Percentiles rank a stretch among this genome's conserved stretches.
These are phyloP conservation scores for Aphanomyces invadans DNA, from an alignment of 352 stramenopile genomes.

Conservation along the genomic window DNA sequence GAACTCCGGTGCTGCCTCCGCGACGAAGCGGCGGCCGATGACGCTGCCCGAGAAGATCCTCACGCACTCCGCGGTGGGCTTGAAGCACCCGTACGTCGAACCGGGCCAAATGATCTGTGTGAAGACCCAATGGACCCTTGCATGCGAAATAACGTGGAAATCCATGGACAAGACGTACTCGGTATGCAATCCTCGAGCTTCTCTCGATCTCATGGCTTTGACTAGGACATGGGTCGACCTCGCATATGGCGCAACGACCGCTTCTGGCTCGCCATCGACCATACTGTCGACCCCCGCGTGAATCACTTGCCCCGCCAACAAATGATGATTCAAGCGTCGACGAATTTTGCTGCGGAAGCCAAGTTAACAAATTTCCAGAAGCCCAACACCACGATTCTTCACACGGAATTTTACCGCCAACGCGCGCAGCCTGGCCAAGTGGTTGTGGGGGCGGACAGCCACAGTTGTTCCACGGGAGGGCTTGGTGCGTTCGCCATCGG, in stretches of 20 bases:
- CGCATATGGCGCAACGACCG: constrained; percentile 79
- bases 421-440: constrained; percentile 77
- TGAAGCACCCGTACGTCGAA: constrained; percentile 50
- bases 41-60: constrained; percentile 81
- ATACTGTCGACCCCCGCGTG: constrained; percentile 76
- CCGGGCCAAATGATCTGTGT: constrained; percentile 78
- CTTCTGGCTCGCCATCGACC: constrained; percentile 82
- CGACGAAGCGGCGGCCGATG: constrained; percentile 37
- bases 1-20: too few species aligned
- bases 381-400: constrained; percentile 78
- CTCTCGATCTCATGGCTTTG: not conserved
- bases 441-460: constrained; percentile 71
- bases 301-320: constrained; percentile 75
- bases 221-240: constrained; percentile 72
- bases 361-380: constrained; percentile 76
- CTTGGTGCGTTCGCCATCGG: constrained; percentile 74
- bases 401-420: constrained; percentile 84
- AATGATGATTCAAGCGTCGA: constrained; percentile 83
- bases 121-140: constrained; percentile 75
- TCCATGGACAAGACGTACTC: constrained; percentile 83
- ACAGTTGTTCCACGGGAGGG: constrained; percentile 68
- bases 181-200: not conserved
- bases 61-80: constrained; percentile 60
- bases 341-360: constrained; percentile 73
- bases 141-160: constrained; percentile 84